phyloP scores from a whole-genome alignment of 768 basidiomycete species.

The Collybiopsis confluens region DNA sequence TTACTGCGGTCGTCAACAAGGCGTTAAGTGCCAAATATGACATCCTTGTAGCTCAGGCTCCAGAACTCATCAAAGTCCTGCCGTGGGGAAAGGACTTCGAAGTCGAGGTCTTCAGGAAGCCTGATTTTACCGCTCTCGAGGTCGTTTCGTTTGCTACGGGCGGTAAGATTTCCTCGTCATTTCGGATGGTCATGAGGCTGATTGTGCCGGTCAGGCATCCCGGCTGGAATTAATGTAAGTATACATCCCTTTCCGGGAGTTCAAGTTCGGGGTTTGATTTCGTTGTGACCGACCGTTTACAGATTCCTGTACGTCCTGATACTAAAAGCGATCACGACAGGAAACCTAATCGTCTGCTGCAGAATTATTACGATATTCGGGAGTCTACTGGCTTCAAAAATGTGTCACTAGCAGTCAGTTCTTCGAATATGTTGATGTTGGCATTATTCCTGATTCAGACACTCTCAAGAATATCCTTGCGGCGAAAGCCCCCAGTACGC shows the following conservation, averaged over 20 bases:
- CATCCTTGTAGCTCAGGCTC: constrained; percentile 68
- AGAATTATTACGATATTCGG: constrained; percentile 83
- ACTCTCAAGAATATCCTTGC: constrained; percentile 67
- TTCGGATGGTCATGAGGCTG: not conserved
- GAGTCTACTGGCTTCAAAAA: constrained; percentile 87
- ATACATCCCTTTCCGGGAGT: not conserved
- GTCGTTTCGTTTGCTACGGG: constrained; percentile 81
- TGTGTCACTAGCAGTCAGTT: constrained; percentile 70
- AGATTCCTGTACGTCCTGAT: not conserved
- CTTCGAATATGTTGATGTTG: not conserved
- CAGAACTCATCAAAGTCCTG: constrained; percentile 69
- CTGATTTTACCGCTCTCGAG: constrained; percentile 85
- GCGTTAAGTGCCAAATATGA: constrained; percentile 79
- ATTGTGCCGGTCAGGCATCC: constrained; percentile 52
- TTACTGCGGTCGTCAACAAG: constrained; percentile 88
- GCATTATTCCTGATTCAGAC: not conserved
- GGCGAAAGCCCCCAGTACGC: constrained; percentile 78
- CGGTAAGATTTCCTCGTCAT: constrained; percentile 37
- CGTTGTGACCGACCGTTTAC: not conserved
- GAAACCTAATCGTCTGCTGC: constrained; percentile 1
- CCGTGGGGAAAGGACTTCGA: constrained; percentile 75
- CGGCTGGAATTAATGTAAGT: constrained; percentile 78
- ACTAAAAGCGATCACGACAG: not conserved
- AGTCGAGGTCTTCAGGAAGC: constrained; percentile 76
- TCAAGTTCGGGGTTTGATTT: too few relatives aligned